phyloP scores from a whole-genome alignment of 1,284 basidiomycete species.

The Apiotrichum brassicae region DNA sequence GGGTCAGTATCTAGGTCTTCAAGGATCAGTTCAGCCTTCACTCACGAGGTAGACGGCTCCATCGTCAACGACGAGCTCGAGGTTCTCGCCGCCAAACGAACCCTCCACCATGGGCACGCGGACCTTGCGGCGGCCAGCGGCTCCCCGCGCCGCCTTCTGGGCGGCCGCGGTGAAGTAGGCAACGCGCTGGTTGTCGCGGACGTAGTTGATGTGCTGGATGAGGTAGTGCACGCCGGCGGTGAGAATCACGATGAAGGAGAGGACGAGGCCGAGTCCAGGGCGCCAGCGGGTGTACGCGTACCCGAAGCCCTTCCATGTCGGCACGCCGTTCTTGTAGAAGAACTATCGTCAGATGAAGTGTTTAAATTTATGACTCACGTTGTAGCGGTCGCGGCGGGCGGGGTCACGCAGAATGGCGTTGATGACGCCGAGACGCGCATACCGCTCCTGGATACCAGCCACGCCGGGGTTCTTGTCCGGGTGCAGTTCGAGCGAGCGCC shows the following conservation, averaged over 20 bases:
- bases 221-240: slow-evolving; percentile 72
- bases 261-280: slow-evolving; percentile 72
- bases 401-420: slow-evolving; percentile 67
- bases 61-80: slow-evolving; percentile 43
- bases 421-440: slow-evolving; percentile 80
- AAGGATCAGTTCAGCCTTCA: slow-evolving; percentile 1
- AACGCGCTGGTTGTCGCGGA: slow-evolving; percentile 63
- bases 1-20: no score
- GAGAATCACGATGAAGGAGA: slow-evolving; percentile 65
- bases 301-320: slow-evolving; percentile 46
- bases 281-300: slow-evolving; percentile 92
- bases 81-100: slow-evolving; percentile 22
- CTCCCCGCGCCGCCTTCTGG: slow-evolving; percentile 61
- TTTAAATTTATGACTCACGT: no score
- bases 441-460: slow-evolving; percentile 73
- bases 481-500: slow-evolving; percentile 77
- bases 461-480: slow-evolving; percentile 87
- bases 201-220: slow-evolving; percentile 69
- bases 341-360: slow-evolving; percentile 26
- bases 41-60: slow-evolving; percentile 44
- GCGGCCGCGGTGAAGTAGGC: slow-evolving; percentile 61
- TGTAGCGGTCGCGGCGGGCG: slow-evolving; percentile 69
- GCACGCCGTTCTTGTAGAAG: slow-evolving; percentile 48
- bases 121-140: slow-evolving; percentile 36
- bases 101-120: slow-evolving; percentile 44